These are phyloP conservation scores for Pseudonitzschia multiseries DNA, from an alignment of 108 stramenopile genomes.

Conservation along the genomic window DNA sequence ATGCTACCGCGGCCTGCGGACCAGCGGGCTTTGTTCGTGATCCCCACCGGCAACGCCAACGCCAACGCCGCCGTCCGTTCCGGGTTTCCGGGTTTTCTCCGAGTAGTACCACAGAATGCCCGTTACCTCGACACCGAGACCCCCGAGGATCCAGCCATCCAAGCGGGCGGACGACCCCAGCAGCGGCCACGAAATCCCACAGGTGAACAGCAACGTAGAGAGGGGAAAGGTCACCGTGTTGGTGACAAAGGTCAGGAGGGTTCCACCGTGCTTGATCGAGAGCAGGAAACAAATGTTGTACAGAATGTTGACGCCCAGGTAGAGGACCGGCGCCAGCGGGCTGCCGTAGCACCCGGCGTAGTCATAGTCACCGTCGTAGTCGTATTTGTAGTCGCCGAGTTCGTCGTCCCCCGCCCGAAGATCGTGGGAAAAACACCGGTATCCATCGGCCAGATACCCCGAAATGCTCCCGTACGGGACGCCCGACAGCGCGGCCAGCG, in stretches of 20 bases:
- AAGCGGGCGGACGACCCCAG: conserved; percentile 15
- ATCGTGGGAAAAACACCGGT: conserved; percentile 4
- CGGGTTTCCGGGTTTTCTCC: neutral
- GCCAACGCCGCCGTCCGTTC: too few species aligned
- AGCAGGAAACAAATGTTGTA: conserved; percentile 19
- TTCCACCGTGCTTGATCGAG: conserved; percentile 22
- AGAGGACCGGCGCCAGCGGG: conserved; percentile 13
- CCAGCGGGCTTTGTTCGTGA: too few species aligned
- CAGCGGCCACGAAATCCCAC: conserved; percentile 17
- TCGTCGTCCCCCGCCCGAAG: too few species aligned
- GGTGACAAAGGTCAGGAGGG: conserved; percentile 20
- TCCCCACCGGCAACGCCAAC: too few species aligned
- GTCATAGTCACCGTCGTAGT: too few species aligned
- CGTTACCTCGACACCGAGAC: conserved; percentile 11
- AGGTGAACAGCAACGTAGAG: conserved; percentile 14
- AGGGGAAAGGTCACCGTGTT: conserved; percentile 24
- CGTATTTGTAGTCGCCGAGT: too few species aligned
- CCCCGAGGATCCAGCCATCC: conserved; percentile 8
- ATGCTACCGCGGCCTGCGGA: too few species aligned
- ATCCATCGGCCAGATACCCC: conserved; percentile 1
- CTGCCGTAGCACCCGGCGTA: conserved; percentile 9
- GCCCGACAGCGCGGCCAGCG: conserved; percentile 15
- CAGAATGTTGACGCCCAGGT: conserved; percentile 14
- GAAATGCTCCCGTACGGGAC: neutral
- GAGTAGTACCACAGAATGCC: conserved; percentile 15